These are phyloP conservation scores for Gastrolobium villosum DNA, from an alignment of 306 rosid genomes.

Conservation along the genomic window DNA sequence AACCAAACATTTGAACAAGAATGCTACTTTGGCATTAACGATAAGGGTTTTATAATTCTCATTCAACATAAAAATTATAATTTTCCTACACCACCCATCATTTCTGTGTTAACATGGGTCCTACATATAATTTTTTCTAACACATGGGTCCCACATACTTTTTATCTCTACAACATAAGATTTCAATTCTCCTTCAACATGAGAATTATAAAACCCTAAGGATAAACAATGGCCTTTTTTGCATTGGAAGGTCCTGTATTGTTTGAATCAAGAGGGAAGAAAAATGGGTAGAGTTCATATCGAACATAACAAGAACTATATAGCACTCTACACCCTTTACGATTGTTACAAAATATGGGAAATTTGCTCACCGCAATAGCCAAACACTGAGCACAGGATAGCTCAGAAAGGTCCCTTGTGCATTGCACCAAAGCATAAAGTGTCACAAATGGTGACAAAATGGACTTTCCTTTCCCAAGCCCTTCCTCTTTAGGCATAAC, in stretches of 20 bases:
- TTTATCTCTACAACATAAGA: too few relatives aligned
- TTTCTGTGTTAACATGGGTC: too few relatives aligned
- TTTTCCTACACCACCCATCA: too few relatives aligned
- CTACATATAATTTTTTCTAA: too few relatives aligned
- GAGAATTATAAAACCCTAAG: too few relatives aligned
- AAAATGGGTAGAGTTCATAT: slow-evolving; percentile 77
- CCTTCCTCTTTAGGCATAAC: slow-evolving; percentile 51
- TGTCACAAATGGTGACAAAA: slow-evolving; percentile 59
- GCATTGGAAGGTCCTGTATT: slow-evolving; percentile 31
- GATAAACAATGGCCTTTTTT: slow-evolving; percentile 46
- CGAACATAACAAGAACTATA: slow-evolving; percentile 75
- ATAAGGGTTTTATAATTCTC: background rate
- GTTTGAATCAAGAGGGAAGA: slow-evolving; percentile 65
- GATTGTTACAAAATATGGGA: slow-evolving; percentile 50
- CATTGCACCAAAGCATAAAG: slow-evolving; percentile 76
- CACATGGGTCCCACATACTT: too few relatives aligned
- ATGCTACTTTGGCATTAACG: background rate
- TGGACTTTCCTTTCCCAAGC: slow-evolving; percentile 68
- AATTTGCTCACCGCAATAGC: slow-evolving; percentile 66
- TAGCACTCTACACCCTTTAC: slow-evolving; percentile 67
- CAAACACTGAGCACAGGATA: slow-evolving; percentile 72
- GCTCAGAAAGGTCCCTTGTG: slow-evolving; percentile 68
- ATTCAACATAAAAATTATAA: too few relatives aligned
- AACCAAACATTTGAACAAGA: background rate
- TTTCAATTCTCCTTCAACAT: too few relatives aligned